Base-by-base conservation (phyloP, 352 stramenopile genomes). In the Peronospora belbahrii region DNA sequence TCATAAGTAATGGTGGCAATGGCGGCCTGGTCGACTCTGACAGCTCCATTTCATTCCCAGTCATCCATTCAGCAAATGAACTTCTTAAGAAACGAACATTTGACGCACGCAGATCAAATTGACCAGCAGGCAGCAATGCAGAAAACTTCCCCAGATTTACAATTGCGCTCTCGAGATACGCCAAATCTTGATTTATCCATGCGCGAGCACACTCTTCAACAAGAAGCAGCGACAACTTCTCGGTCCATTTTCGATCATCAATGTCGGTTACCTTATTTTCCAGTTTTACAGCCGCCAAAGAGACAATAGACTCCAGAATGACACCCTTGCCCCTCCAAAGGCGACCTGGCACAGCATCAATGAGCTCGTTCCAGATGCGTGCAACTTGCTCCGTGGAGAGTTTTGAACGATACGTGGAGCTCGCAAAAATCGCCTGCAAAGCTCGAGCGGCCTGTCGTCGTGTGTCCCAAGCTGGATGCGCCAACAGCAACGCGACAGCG, bases 281-380 rank as follows among this genome's bases (percentile, higher is more conserved):
- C 22, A 59, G 17, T 45, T 59, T 69, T 2, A 75, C 54, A 31
- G 39, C 31, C 2, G 67, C 66, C n/a, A 85, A 56, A 2, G 61
- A 58, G 2, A 85, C 73, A 4, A 91, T 63, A 10, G 80, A 74
- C 39, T 91, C 80, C 6, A 91, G 48, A 23, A 88, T 66, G 14
- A 77, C 70, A 9, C 80, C 80, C 36, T 91, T 91, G 31, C 80
- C 77, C 24, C 60, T 75, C 80, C 80, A 91, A 2, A 91, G 55
- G 32, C 74, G 68, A 2, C 80, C 80, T 4, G 80, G 80, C 6
- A 91, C 68, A 19, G 70, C 55, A 7, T 59, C 46, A 17, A 82
- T 42, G 0, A 91, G 35, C 10, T 76, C 54, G 9, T 52, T 45
- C 61, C 76, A 80, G 14, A 86, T 73, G n/a, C 67, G 61, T 8